Base-by-base conservation (phyloP, 768 basidiomycete species). In the Suillus decipiens region DNA sequence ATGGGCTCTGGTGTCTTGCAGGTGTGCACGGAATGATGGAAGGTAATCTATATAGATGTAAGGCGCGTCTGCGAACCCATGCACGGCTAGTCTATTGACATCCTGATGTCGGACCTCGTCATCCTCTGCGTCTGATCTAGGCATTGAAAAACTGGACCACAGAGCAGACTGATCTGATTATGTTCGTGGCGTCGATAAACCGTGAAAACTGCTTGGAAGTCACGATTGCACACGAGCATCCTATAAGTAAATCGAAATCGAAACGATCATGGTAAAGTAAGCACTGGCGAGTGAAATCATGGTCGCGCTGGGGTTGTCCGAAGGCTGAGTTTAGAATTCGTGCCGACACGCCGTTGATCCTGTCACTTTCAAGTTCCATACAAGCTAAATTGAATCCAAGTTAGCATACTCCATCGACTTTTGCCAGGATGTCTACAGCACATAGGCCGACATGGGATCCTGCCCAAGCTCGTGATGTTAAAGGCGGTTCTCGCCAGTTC, bases 401-500 rank as follows among this genome's bases (percentile, higher is more conserved):
- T 54, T 8, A 54, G 7, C 36, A 24, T 24, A 56, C 39, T 57
- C 56, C 37, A 28, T 41, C 56, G 15, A 57, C 39, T 28, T 41
- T 57, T 31, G 12, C 55, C 1, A 62, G 39, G 43, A 93, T 93
- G 92, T 94, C 93, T 60, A 95, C 92, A 80, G 92, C 92, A 4
- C 93, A 95, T 75, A 87, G 93, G 78, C 93, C 93, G 69, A 96
- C 93, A 86, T 99, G 96, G 96, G 93, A 96, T 68, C 96, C 96
- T 2, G 95, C 96, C 0, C 93, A 96, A 76, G 96, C 93, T 39
- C 87, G 88, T 69, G 94, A 97, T 77, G 89, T 94, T 65, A 94
- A 93, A 74, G 91, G 92, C 4, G 94, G 93, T 63, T 95, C 95
- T 59, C 87, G 93, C 63, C 94, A 96, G 72, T 95, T 89, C 79